Percentiles rank a stretch among this genome's conserved stretches.
Conservation (phyloP, 2,329 filamentous ascomycete genomes). For the Penicillium sp. region DNA sequence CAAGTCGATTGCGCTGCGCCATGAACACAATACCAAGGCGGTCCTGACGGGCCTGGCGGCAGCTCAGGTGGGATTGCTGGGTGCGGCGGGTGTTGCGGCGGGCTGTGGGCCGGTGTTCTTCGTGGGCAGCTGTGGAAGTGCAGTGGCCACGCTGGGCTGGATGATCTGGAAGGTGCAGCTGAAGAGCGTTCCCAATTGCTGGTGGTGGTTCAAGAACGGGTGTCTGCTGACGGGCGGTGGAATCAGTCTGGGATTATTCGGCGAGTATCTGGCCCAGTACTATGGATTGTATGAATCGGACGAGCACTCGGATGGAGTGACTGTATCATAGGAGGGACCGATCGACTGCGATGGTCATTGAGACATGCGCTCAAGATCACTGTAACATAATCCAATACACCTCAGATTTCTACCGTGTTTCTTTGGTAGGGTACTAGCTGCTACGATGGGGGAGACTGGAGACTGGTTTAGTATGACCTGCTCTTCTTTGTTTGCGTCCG, state of each 20-base stretch:
- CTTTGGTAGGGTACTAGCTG: no score
- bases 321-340: conserved; percentile 3
- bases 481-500: no score
- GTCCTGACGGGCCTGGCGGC: conserved; percentile 38
- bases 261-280: conserved; percentile 46
- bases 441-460: no score
- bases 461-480: no score
- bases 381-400: no score
- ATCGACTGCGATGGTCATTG: no score
- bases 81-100: conserved; percentile 40
- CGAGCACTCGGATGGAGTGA: conserved; percentile 1
- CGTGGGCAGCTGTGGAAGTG: conserved; percentile 53
- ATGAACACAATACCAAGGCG: conserved; percentile 43
- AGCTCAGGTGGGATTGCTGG: conserved; percentile 40
- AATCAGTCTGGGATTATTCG: conserved; percentile 50
- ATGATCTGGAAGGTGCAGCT: conserved; percentile 57
- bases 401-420: no score
- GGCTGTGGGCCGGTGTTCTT: conserved; percentile 56
- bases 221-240: conserved; percentile 57
- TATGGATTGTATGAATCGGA: conserved; percentile 23
- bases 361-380: no score
- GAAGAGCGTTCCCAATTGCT: conserved; percentile 53
- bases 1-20: conserved; percentile 46
- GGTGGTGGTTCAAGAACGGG: conserved; percentile 61
- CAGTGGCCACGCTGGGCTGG: conserved; percentile 47